phyloP scores from a whole-genome alignment of 345 rosid genomes.

The Pugionium dolabratum region DNA sequence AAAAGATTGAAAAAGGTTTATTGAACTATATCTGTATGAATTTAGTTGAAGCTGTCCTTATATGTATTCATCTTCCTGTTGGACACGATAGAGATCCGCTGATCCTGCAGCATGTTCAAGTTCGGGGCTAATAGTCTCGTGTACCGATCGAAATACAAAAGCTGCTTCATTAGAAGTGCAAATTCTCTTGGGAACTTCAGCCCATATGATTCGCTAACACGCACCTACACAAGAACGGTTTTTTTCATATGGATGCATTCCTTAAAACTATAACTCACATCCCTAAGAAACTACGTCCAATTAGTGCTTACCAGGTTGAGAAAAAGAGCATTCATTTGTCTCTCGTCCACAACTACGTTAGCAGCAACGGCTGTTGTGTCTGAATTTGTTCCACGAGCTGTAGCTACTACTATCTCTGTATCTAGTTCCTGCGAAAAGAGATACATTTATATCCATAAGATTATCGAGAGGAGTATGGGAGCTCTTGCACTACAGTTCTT shows the following conservation, averaged over 20 bases:
- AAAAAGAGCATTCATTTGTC: conserved; percentile 98
- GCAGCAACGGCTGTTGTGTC: conserved; percentile 86
- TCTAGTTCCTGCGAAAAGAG: conserved; percentile 71
- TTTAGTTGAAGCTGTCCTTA: conserved; percentile 49
- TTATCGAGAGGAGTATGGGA: neutral
- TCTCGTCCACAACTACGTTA: conserved; percentile 78
- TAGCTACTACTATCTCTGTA: conserved; percentile 81
- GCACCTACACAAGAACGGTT: conserved; percentile 51
- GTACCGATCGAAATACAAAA: conserved; percentile 90
- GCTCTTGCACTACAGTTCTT: conserved; percentile 6
- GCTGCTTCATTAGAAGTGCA: conserved; percentile 98
- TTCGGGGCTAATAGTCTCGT: conserved; percentile 87
- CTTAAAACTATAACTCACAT: conserved; percentile 3
- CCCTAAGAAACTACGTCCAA: neutral
- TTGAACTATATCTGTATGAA: conserved; percentile 16
- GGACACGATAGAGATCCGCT: conserved; percentile 77
- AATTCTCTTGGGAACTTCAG: conserved; percentile 87
- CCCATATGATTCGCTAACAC: conserved; percentile 88
- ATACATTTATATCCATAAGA: conserved; percentile 21
- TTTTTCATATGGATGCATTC: neutral
- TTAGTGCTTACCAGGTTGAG: conserved; percentile 73
- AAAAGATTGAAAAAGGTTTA: neutral
- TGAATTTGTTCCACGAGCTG: conserved; percentile 67
- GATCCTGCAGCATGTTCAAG: conserved; percentile 96
- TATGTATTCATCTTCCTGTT: conserved; percentile 55